A percentile compares a stretch with the other conserved stretches of the same genome.
Conservation (phyloP, 192 early-diverging fungal genomes). For the Entomortierella lignicola region DNA sequence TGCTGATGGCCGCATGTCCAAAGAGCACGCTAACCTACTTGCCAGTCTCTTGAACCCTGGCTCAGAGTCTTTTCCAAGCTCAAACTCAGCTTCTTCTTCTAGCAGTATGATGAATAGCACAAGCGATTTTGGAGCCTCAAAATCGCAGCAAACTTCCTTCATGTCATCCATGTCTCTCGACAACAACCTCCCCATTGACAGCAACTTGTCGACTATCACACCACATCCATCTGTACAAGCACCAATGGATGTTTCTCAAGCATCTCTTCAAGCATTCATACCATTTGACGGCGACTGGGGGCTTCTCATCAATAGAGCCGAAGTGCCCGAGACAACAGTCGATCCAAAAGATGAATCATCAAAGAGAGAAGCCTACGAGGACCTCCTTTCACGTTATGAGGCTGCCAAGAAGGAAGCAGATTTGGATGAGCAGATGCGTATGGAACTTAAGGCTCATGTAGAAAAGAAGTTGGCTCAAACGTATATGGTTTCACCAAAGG, state of each 20-base stretch:
- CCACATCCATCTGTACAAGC: background rate
- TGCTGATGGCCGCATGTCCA: conserved; percentile 27
- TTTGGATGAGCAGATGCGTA: conserved; percentile 21
- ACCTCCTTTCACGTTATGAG: conserved; percentile 24
- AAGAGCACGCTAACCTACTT: conserved; percentile 40
- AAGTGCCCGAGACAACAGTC: conserved; percentile 13
- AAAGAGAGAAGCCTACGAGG: background rate
- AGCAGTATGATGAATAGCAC: background rate
- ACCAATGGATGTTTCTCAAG: background rate
- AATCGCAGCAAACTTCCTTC: background rate
- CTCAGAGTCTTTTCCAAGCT: conserved; percentile 29
- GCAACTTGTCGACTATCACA: background rate
- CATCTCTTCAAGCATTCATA: conserved; percentile 25
- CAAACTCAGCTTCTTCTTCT: background rate
- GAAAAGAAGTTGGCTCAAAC: conserved; percentile 16
- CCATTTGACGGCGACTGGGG: conserved; percentile 42
- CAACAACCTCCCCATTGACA: background rate
- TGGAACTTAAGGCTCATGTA: conserved; percentile 11
- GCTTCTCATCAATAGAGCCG: conserved; percentile 33
- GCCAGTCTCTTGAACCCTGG: conserved; percentile 33
- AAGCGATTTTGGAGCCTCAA: background rate
- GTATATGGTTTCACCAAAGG: conserved; percentile 25
- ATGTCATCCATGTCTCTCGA: background rate
- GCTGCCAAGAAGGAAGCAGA: conserved; percentile 19
- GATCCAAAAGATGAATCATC: conserved; percentile 19